Base-by-base conservation (phyloP, 1,284 basidiomycete species). In the Mycosarcoma mackinlayi region DNA sequence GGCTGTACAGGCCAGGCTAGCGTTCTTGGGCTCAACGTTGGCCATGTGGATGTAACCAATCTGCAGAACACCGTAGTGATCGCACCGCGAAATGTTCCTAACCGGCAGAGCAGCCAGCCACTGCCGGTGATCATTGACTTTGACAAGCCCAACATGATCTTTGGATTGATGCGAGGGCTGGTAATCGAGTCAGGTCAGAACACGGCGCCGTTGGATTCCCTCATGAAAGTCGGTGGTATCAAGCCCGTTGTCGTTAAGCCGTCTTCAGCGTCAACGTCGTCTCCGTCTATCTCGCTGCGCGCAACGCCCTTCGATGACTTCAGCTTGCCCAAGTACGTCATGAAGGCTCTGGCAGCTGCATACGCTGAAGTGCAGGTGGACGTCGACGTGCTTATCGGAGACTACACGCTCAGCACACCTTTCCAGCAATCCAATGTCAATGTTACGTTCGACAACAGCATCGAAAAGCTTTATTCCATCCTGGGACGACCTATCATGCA, bases 401-500 rank as follows among this genome's bases (percentile, higher is more conserved):
- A 89, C 41, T 91, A 91, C 73, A 68, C 79, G 41, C 90, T 90
- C 8, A 85, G 85, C 7, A 80, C 92, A 47, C 83, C 86, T 23
- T 90, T 89, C 76, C 85, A 85, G 13, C 90, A 92, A 75, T 41
- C 30, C 23, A 46, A 81, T 42, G 85, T 91, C 18, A 85, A 87
- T 1, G 88, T 88, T 18, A 76, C 81, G 23, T 90, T 89, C 0
- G 90, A 90, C 76, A 78, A 86, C 16, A 88, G 85, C 50, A 83
- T 91, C 51, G 84, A 90, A 73, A 78, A 89, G 42, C 86, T 92
- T 50, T 84, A 92, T 9, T 90, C 90, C 9, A 80, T 90, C 44
- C 85, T 92, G 47, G 90, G 90, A 1, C 85, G 87, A 60, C 90
- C 91, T 2, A 91, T 92, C 59, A 90, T 91, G 13, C 89, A 92